Evolutionary conservation across 1,284 basidiomycete species (phyloP), one percentile per base, ranked within the genome.

Genomic region (Heterobasidion annosum): DNA sequence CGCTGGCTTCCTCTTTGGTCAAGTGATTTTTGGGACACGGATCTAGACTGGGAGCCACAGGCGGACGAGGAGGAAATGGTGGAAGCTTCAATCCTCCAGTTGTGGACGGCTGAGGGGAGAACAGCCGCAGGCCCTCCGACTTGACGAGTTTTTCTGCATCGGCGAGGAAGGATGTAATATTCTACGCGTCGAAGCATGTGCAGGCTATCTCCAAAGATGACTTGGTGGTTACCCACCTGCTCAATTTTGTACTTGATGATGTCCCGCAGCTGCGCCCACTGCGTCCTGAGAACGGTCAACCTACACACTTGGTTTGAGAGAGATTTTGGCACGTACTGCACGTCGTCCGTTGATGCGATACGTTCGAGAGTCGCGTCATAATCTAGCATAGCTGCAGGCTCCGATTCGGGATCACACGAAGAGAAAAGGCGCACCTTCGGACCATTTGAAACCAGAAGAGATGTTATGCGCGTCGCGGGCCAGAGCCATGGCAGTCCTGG

Each of bases 71-170:
- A 10, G 85, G 84, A 64, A 94, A 94, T 0, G 92, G 91, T 4
- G 91, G 81, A 10, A 94, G 70, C 59, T 84, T 85, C 15, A 92
- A 71, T 33, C 90, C 89, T 2, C 89, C 88, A 12, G 73, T 68
- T 37, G 72, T 65, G 43, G 75, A 66, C 15, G 70, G 66, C 32
- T 71, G 65, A 16, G 77, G 75, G 37, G 72, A 69, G 64, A 71
- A 77, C 40, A 69, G 71, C 7, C 67, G 65, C 58, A 63, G 54
- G 56, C 61, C 35, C 10, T 73, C 71, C 25, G 71, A 62, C 55
- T 72, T 65, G 58, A 66, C 55, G 53, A 70, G 65, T 61, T 66
- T 60, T 50, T 56, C 64, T 48, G 69, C 67, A 42, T 80, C 76
- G 34, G 70, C 65, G 52, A 86, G 68, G 65, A 81, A 90, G 5